Evolutionary conservation across 805 yeast species (phyloP).

Genomic region (Candida ovalis): DNA sequence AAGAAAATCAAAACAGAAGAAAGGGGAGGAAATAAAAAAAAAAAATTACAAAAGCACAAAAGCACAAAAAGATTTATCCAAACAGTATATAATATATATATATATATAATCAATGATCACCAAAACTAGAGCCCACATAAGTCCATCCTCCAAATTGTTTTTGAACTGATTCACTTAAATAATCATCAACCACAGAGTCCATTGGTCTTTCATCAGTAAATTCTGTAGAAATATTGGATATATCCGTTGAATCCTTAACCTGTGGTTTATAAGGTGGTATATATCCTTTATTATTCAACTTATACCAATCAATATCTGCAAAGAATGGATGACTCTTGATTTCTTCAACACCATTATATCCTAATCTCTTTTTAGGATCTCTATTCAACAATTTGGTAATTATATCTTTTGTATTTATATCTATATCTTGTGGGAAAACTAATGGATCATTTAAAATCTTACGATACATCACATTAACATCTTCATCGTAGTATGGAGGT

Average conservation of each 20-base stretch:
- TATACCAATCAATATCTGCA: constrained; percentile 85
- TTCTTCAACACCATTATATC: constrained; percentile 75
- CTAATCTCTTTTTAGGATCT: constrained; percentile 79
- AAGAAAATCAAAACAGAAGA: too few relatives aligned
- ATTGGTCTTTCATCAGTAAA: constrained; percentile 91
- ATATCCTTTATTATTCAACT: constrained; percentile 78
- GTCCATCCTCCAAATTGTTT: constrained; percentile 99
- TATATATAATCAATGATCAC: background rate
- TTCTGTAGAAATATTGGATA: constrained; percentile 89
- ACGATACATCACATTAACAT: constrained; percentile 87
- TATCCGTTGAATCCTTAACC: constrained; percentile 80
- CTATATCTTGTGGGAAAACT: constrained; percentile 84
- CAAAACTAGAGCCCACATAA: constrained; percentile 57
- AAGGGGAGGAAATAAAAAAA: too few relatives aligned
- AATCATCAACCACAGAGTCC: constrained; percentile 93
- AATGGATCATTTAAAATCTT: constrained; percentile 88
- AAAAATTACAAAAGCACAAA: too few relatives aligned
- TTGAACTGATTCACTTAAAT: constrained; percentile 90
- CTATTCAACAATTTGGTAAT: constrained; percentile 71
- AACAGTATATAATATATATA: background rate
- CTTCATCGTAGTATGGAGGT: constrained; percentile 97
- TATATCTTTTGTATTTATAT: constrained; percentile 79
- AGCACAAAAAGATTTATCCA: too few relatives aligned
- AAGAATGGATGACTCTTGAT: constrained; percentile 84
- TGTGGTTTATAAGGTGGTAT: constrained; percentile 95